Evolutionary conservation across 345 rosid species (phyloP).

Genomic region (Lumnitzera racemosa): DNA sequence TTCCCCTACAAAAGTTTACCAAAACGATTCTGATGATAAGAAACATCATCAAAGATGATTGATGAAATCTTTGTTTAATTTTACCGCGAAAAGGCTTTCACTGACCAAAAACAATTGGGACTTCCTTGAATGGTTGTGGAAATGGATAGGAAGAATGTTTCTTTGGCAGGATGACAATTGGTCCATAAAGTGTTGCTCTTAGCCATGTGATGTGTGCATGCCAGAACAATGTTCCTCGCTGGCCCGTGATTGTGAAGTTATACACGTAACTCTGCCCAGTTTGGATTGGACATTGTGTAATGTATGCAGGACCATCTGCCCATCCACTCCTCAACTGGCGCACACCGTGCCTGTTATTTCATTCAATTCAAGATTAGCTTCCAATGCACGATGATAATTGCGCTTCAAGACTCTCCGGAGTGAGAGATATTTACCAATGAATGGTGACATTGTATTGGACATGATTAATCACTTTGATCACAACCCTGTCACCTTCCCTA

Average conservation of each 20-base stretch:
- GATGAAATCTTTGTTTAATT: too few relatives aligned
- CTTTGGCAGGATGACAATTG: slow-evolving; percentile 45
- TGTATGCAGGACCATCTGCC: slow-evolving; percentile 56
- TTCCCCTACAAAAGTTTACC: slow-evolving; percentile 24
- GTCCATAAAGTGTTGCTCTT: slow-evolving; percentile 35
- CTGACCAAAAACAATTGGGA: slow-evolving; percentile 41
- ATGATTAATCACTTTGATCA: slow-evolving; percentile 61
- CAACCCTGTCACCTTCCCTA: slow-evolving; percentile 63
- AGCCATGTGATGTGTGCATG: slow-evolving; percentile 54
- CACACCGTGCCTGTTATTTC: slow-evolving; percentile 32
- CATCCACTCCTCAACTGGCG: slow-evolving; percentile 43
- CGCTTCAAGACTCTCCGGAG: neutral
- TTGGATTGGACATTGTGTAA: slow-evolving; percentile 49
- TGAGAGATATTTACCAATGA: slow-evolving; percentile 42
- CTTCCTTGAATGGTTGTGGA: slow-evolving; percentile 36
- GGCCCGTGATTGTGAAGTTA: slow-evolving; percentile 42
- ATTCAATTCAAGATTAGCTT: neutral
- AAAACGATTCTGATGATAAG: too few relatives aligned
- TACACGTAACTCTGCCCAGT: slow-evolving; percentile 35
- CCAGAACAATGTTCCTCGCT: slow-evolving; percentile 53
- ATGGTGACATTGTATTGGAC: slow-evolving; percentile 56
- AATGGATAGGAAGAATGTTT: slow-evolving; percentile 34
- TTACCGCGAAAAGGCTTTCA: neutral
- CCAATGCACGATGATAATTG: too few relatives aligned
- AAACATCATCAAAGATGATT: too few relatives aligned